phyloP scores from a whole-genome alignment of 148 eudicot genomes.

The Hydrangea macrophylla region DNA sequence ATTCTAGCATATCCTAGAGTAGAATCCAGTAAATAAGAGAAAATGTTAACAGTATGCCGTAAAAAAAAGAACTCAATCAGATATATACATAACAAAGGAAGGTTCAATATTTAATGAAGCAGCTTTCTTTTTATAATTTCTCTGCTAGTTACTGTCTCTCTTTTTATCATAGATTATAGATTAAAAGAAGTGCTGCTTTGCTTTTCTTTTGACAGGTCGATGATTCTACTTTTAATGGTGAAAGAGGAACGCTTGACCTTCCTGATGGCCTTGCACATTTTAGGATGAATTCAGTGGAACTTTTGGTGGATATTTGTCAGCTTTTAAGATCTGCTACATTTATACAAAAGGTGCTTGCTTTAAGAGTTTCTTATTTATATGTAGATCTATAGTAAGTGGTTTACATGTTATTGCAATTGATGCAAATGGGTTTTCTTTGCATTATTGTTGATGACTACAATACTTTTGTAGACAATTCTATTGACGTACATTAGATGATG shows the following conservation, averaged over 20 bases:
- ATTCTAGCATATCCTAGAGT: too few species aligned
- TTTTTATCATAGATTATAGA: not conserved
- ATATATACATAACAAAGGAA: not conserved
- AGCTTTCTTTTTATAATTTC: not conserved
- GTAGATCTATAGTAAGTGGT: not conserved
- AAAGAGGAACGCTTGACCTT: conserved; percentile 55
- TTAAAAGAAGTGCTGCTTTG: not conserved
- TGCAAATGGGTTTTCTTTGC: not conserved
- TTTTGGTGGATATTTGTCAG: conserved; percentile 86
- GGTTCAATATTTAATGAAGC: not conserved
- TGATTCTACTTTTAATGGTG: conserved; percentile 51
- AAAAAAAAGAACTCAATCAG: too few species aligned
- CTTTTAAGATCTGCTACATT: conserved; percentile 57
- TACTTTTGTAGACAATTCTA: not conserved
- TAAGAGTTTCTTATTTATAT: not conserved
- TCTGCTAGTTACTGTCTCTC: not conserved
- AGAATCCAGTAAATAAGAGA: too few species aligned
- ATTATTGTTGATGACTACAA: not conserved
- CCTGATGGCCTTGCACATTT: conserved; percentile 87
- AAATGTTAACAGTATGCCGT: too few species aligned
- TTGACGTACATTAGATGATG: too few species aligned
- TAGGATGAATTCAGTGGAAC: conserved; percentile 78
- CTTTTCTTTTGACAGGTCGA: conserved; percentile 54
- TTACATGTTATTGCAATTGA: not conserved
- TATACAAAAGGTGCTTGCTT: conserved; percentile 62